A percentile compares a stretch with the other conserved stretches of the same genome.
Evolutionary conservation across 1,284 basidiomycete species (phyloP).

Genomic region (Sporisorium exsertum): DNA sequence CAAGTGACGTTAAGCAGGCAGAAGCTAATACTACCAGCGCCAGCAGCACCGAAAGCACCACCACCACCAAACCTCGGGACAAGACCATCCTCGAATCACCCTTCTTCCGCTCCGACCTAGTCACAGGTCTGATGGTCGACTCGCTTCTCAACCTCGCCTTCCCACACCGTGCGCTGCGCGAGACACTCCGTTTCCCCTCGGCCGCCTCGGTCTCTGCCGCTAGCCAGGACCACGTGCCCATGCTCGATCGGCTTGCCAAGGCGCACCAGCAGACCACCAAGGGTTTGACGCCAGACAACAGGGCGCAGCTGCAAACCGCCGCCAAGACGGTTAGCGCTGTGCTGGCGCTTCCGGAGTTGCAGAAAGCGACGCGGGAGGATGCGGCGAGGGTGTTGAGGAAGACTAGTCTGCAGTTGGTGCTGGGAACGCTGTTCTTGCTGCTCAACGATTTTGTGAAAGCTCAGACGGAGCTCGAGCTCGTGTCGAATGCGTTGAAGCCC

Average conservation of each 20-base stretch:
- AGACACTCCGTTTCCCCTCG: conserved; percentile 27
- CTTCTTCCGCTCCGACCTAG: conserved; percentile 48
- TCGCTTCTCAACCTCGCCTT: conserved; percentile 38
- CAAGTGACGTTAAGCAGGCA: not conserved
- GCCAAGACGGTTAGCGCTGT: conserved; percentile 31
- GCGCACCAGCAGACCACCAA: conserved; percentile 22
- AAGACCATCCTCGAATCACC: conserved; percentile 49
- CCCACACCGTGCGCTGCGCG: conserved; percentile 35
- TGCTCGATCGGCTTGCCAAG: conserved; percentile 28
- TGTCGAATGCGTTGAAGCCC: conserved; percentile 34
- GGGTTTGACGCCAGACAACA: conserved; percentile 23
- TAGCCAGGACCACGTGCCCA: conserved; percentile 23
- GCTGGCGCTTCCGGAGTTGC: conserved; percentile 34
- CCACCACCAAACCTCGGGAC: conserved; percentile 20
- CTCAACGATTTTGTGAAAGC: conserved; percentile 27
- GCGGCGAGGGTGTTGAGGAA: conserved; percentile 2
- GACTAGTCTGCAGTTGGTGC: conserved; percentile 33
- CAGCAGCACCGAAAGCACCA: not conserved
- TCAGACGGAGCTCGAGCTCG: conserved; percentile 36
- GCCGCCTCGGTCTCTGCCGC: conserved; percentile 17
- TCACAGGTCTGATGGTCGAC: conserved; percentile 44
- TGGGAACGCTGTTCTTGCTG: conserved; percentile 29
- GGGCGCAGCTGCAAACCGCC: conserved; percentile 28
- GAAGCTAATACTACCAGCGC: not conserved
- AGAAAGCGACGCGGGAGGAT: conserved; percentile 11